Evolutionary conservation across 2,329 filamentous ascomycete species (phyloP).

Genomic region (Epichloe gansuensis): DNA sequence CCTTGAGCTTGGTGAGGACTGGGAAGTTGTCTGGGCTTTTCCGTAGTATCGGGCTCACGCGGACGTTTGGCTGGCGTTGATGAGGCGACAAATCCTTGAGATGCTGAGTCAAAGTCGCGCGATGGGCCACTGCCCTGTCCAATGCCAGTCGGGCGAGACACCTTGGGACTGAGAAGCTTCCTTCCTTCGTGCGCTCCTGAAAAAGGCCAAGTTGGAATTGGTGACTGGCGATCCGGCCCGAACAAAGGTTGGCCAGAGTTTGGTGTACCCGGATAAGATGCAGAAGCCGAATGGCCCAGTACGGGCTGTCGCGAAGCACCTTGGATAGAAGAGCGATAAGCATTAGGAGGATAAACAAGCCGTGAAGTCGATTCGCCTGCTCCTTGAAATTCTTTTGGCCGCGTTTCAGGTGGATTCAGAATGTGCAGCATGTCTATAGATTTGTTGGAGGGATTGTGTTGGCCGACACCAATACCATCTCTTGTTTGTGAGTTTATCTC

Average conservation of each 20-base stretch:
- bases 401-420: constrained; percentile 25
- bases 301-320: constrained; percentile 14
- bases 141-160: constrained; percentile 17
- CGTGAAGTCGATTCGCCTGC: constrained; percentile 6
- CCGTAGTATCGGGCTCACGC: constrained; percentile 16
- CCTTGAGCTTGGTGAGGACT: constrained; percentile 15
- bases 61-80: constrained; percentile 21
- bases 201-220: constrained; percentile 19
- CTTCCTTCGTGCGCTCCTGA: constrained; percentile 17
- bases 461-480: constrained; percentile 13
- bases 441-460: constrained; percentile 13
- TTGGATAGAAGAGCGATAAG: constrained; percentile 12
- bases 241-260: neutral
- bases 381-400: constrained; percentile 10
- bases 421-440: constrained; percentile 26
- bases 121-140: constrained; percentile 12
- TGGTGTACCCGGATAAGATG: constrained; percentile 24
- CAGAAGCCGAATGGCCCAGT: constrained; percentile 16
- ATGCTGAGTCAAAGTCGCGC: constrained; percentile 15
- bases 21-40: constrained; percentile 16
- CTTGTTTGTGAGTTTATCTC: constrained; percentile 11
- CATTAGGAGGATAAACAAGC: neutral
- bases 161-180: constrained; percentile 20
- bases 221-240: constrained; percentile 23
- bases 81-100: constrained; percentile 10